Evolutionary conservation across 2,329 filamentous ascomycete genomes (phyloP), one percentile per base, ranked within the genome.

Genomic region (Keithomyces neogunnii): DNA sequence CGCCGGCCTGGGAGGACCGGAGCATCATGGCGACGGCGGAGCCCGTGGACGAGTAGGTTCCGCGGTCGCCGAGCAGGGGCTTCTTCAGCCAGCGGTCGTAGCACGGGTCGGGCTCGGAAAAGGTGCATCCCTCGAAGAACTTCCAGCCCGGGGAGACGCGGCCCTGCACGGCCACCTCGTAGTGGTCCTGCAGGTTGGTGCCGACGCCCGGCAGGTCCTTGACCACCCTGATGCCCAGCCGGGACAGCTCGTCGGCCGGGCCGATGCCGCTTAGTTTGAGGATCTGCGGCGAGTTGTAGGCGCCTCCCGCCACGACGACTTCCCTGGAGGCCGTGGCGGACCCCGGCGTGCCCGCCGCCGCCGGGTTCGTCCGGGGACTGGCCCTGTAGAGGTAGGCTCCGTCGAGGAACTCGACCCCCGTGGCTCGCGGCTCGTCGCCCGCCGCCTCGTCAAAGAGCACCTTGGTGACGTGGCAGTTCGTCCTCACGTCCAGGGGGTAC

Each of bases 131-230:
- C 8, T 53, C 38, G n/a, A 45, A 31, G 13, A 50, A 43, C 39
- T 32, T 43, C 29, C 54, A 54, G 45, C 54, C 47, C 46, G 50
- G 56, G 0, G 53, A 49, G 0, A 57, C 30, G 3, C 52, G 47
- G 0, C 57, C 60, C 13, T 58, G 55, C 3, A 63, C 54, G 1
- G 54, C 57, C 0, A 64, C 57, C 51, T 66, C 62, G 50, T 64
- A 63, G 38, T 60, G 61, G 51, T 65, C 63, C 51, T 59, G 56
- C 10, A 64, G 54, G 63, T 84, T 84, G 39, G 70, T 73, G 31
- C 83, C 84, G 9, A 87, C 82, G 45, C 81, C 83, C 0, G 81
- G 82, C 1, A 82, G 70, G 59, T 86, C 73, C 3, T 69, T 65
- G 43, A 82, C 59, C 7, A 82, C 70, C 1, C 71, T 65, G 53